A percentile compares a stretch with the other conserved stretches of the same genome.
These are phyloP conservation scores for Lactarius hengduanensis DNA, from an alignment of 768 basidiomycete species.

Conservation along the genomic window DNA sequence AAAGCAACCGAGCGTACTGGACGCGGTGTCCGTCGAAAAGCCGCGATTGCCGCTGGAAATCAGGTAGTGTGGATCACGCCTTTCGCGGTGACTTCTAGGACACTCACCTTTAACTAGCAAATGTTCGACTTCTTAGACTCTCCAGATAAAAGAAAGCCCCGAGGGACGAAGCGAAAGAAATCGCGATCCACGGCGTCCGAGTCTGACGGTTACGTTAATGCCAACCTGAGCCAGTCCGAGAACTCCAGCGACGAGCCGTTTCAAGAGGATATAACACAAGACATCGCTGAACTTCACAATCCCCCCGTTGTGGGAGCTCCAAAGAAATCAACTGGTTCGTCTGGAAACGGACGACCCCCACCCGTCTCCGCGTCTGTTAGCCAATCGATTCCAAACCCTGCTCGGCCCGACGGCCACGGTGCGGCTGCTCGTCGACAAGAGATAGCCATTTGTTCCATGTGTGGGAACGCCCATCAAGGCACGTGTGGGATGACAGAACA, in stretches of 20 bases:
- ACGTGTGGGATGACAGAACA: constrained; percentile 63
- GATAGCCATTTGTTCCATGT: constrained; percentile 54
- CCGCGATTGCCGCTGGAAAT: constrained; percentile 46
- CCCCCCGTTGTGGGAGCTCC: neutral
- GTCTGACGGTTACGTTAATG: constrained; percentile 41
- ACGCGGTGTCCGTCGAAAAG: constrained; percentile 71
- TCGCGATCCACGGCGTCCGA: constrained; percentile 38
- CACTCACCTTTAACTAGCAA: constrained; percentile 29
- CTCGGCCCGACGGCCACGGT: neutral
- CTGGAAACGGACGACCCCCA: neutral
- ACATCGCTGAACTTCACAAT: constrained; percentile 1
- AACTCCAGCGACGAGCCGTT: constrained; percentile 13
- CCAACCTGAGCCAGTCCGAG: constrained; percentile 14
- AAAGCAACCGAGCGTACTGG: constrained; percentile 58
- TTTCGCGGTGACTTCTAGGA: neutral
- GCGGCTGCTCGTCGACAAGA: constrained; percentile 18
- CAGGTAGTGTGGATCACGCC: constrained; percentile 40
- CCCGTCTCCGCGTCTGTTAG: neutral
- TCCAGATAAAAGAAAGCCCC: constrained; percentile 38
- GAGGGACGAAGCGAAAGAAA: constrained; percentile 36
- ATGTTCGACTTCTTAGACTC: constrained; percentile 38
- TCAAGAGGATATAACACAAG: neutral
- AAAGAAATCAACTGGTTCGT: neutral
- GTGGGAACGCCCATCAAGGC: constrained; percentile 43
- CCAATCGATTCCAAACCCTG: neutral